A percentile compares a stretch with the other conserved stretches of the same genome.
Evolutionary conservation across 2,329 filamentous ascomycete species (phyloP).

Genomic region (Ceratocystis albifundus): DNA sequence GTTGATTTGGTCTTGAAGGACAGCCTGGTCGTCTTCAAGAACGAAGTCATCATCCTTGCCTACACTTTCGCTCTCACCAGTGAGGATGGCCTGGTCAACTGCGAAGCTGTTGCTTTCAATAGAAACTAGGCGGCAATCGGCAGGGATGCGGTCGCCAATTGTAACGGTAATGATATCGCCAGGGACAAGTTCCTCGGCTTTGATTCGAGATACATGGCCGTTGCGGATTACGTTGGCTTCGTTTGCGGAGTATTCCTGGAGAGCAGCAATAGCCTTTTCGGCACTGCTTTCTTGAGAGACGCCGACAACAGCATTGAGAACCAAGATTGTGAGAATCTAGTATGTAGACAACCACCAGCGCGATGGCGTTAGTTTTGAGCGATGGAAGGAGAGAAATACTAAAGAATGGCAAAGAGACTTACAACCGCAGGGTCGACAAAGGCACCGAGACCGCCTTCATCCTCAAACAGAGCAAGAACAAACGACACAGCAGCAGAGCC

Average conservation of each 20-base stretch:
- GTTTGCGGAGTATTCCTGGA: conserved; percentile 98
- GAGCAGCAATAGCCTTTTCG: conserved; percentile 92
- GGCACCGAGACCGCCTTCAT: conserved; percentile 86
- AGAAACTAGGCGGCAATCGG: conserved; percentile 78
- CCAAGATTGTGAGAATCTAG: conserved; percentile 88
- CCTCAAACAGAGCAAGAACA: conserved; percentile 81
- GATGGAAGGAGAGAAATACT: neutral
- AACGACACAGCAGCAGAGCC: conserved; percentile 91
- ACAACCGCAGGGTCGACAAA: conserved; percentile 95
- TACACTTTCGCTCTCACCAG: conserved; percentile 95
- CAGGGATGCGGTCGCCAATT: conserved; percentile 86
- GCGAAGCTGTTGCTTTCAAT: conserved; percentile 97
- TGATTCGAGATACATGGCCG: conserved; percentile 61
- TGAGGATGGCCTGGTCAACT: conserved; percentile 92
- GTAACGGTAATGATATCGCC: conserved; percentile 82
- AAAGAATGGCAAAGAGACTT: conserved; percentile 34
- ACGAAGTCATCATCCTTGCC: conserved; percentile 60
- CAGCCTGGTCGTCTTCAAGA: conserved; percentile 68
- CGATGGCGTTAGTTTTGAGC: neutral
- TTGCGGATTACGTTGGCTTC: conserved; percentile 87
- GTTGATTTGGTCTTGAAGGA: conserved; percentile 95
- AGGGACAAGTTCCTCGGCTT: conserved; percentile 93
- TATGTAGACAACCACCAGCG: neutral
- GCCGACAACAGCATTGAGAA: conserved; percentile 92
- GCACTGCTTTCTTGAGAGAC: conserved; percentile 98